Evolutionary conservation across 75 land plant genomes (phyloP).

Genomic region (Picea glauca): DNA sequence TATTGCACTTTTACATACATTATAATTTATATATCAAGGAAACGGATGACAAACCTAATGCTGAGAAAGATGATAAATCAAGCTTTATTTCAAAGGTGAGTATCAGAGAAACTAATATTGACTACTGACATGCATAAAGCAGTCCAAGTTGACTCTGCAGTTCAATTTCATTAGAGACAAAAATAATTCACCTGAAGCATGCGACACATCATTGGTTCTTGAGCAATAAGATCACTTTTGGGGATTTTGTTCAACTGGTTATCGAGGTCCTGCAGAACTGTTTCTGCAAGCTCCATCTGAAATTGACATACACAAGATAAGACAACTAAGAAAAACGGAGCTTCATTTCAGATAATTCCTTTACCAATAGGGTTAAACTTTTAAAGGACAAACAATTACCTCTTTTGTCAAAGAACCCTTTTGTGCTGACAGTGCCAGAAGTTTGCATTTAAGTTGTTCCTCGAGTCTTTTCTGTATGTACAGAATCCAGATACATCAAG

Average conservation of each 20-base stretch:
- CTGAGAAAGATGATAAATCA: too few relatives aligned
- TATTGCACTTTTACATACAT: too few relatives aligned
- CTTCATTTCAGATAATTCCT: neutral
- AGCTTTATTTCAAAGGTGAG: too few relatives aligned
- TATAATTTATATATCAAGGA: too few relatives aligned
- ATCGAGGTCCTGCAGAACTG: constrained; percentile 24
- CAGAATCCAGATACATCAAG: too few relatives aligned
- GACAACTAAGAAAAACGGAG: neutral
- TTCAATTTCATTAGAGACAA: too few relatives aligned
- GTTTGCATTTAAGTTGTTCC: constrained; percentile 31
- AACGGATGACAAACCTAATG: too few relatives aligned
- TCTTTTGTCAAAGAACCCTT: constrained; percentile 32
- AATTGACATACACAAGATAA: neutral
- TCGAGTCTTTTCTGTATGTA: neutral
- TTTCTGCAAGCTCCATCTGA: constrained; percentile 34
- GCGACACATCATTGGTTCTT: constrained; percentile 26
- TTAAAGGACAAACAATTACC: constrained; percentile 6
- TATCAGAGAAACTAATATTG: too few relatives aligned
- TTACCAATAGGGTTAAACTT: neutral
- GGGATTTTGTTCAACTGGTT: constrained; percentile 23
- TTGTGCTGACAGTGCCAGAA: constrained; percentile 16
- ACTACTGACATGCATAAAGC: too few relatives aligned
- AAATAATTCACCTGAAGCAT: constrained; percentile 20
- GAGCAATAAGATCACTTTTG: constrained; percentile 33
- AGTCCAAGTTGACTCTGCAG: too few relatives aligned